These are phyloP conservation scores for Schrenkiella parvula DNA, from an alignment of 345 rosid genomes.

Conservation along the genomic window DNA sequence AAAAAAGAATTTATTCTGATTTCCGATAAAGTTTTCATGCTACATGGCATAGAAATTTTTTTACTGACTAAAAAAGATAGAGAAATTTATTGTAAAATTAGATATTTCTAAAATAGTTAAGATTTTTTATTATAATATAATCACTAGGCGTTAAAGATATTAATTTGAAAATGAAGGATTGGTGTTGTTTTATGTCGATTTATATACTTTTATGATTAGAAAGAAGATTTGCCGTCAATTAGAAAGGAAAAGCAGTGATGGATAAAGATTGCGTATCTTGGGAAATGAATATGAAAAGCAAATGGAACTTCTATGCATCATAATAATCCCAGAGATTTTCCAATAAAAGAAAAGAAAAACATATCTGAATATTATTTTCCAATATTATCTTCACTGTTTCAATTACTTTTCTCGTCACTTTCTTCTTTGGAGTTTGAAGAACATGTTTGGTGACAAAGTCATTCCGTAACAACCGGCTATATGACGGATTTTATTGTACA, in stretches of 20 bases:
- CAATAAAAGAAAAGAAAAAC: neutral
- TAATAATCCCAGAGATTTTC: constrained; percentile 9
- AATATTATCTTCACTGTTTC: constrained; percentile 13
- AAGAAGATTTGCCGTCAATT: constrained; percentile 33
- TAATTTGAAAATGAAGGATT: neutral
- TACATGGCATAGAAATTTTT: no score
- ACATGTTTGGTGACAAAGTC: constrained; percentile 25
- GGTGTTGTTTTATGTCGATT: neutral
- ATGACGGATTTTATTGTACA: neutral
- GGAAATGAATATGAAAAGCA: constrained; percentile 26
- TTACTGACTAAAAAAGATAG: no score
- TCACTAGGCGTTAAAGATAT: neutral
- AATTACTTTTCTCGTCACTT: constrained; percentile 7
- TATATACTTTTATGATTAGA: constrained; percentile 20
- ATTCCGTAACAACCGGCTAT: neutral
- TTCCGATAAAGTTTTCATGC: no score
- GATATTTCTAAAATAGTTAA: neutral
- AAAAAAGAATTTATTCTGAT: no score
- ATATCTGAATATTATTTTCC: neutral
- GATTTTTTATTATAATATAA: neutral
- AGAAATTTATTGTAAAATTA: neutral
- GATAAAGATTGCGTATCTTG: constrained; percentile 35
- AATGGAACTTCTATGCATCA: neutral
- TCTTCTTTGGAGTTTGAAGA: neutral
- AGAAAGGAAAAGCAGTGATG: constrained; percentile 30